phyloP scores from a whole-genome alignment of 345 rosid species.

The Schrenkiella parvula region DNA sequence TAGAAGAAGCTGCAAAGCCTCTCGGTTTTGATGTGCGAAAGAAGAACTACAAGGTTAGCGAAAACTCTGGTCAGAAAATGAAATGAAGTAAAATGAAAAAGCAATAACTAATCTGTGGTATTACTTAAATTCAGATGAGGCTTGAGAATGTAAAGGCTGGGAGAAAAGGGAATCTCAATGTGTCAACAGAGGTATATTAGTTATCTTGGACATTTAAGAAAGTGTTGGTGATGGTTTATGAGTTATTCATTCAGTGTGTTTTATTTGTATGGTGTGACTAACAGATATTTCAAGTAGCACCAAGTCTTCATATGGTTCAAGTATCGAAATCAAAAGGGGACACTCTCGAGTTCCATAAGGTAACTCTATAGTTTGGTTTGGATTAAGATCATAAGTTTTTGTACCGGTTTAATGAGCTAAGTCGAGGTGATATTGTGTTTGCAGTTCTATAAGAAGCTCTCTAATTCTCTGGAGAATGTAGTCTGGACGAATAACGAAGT shows the following conservation, averaged over 20 bases:
- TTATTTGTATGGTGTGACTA: slow-evolving; percentile 7
- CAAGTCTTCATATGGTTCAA: slow-evolving; percentile 93
- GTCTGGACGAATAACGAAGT: slow-evolving; percentile 93
- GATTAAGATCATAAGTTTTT: background rate
- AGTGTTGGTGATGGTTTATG: background rate
- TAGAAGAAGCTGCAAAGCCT: slow-evolving; percentile 90
- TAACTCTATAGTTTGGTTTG: slow-evolving; percentile 23
- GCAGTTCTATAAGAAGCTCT: slow-evolving; percentile 91
- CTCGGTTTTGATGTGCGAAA: slow-evolving; percentile 88
- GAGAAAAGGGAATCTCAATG: slow-evolving; percentile 88
- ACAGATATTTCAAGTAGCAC: slow-evolving; percentile 93
- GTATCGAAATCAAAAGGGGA: slow-evolving; percentile 95
- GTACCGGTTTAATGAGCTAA: slow-evolving; percentile 3
- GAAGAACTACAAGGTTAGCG: slow-evolving; percentile 83
- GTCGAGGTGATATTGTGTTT: background rate
- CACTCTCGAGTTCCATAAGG: slow-evolving; percentile 92
- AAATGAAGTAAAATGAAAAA: background rate
- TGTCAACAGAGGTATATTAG: slow-evolving; percentile 69
- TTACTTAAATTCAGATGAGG: slow-evolving; percentile 54
- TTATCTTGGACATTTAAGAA: background rate
- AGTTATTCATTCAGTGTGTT: background rate
- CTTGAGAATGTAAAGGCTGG: slow-evolving; percentile 89
- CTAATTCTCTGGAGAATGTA: slow-evolving; percentile 73
- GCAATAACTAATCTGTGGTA: background rate
- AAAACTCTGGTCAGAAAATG: background rate